Percentiles rank a stretch among this genome's conserved stretches.
phyloP scores from a whole-genome alignment of 2,329 filamentous ascomycete genomes.

The Aureobasidium pullulans region DNA sequence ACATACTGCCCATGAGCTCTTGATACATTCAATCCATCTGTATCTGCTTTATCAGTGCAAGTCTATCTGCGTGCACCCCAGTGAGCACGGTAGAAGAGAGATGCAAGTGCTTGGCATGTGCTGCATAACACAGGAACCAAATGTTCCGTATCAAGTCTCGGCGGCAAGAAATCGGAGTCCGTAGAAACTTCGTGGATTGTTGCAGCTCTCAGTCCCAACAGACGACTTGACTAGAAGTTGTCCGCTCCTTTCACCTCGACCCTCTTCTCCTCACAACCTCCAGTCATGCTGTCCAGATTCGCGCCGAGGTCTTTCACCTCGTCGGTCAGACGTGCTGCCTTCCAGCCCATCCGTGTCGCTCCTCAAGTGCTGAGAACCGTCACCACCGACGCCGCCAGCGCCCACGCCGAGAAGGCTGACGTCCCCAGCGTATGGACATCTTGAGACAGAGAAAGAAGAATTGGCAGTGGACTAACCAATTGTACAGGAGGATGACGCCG shows the following conservation, averaged over 20 bases:
- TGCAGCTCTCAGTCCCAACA: constrained; percentile 13
- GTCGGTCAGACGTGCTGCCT: constrained; percentile 23
- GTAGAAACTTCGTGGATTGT: constrained; percentile 11
- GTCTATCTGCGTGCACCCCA: too few relatives aligned
- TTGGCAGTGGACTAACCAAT: not conserved
- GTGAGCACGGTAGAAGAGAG: too few relatives aligned
- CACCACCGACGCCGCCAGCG: constrained; percentile 90
- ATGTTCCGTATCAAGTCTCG: constrained; percentile 3
- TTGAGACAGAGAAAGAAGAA: not conserved
- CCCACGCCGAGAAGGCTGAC: constrained; percentile 73
- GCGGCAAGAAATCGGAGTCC: constrained; percentile 12
- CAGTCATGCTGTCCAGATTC: constrained; percentile 30
- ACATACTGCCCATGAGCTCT: too few relatives aligned
- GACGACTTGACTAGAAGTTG: constrained; percentile 7
- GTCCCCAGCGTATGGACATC: constrained; percentile 53
- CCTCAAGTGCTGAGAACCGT: constrained; percentile 61
- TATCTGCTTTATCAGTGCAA: too few relatives aligned
- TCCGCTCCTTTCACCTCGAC: not conserved
- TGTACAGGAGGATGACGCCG: constrained; percentile 79
- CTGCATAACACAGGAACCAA: not conserved
- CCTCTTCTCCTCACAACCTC: constrained; percentile 1
- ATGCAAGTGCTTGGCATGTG: not conserved
- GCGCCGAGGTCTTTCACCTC: constrained; percentile 29
- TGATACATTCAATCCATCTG: too few relatives aligned
- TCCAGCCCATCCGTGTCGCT: constrained; percentile 34